Percentiles rank a stretch among this genome's conserved stretches.
Conservation (phyloP, 1,139 yeast genomes). For the Debaryomyces psychrophilus region DNA sequence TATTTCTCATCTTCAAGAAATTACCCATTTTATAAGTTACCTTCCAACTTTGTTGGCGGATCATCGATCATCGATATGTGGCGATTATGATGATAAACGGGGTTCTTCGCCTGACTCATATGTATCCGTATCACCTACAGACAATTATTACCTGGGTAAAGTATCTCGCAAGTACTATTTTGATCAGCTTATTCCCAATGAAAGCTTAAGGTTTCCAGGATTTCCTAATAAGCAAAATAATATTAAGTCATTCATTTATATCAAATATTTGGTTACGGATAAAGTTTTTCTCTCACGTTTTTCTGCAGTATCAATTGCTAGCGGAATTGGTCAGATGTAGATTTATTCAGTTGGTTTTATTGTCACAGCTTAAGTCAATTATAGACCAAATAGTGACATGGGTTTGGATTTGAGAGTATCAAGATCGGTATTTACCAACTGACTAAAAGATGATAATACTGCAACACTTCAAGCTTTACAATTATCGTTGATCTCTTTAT, state of each 20-base stretch:
- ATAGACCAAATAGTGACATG: conserved; percentile 8
- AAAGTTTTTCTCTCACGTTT: conserved; percentile 38
- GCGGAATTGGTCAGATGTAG: conserved; percentile 70
- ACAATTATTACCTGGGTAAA: neutral
- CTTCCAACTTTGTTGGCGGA: neutral
- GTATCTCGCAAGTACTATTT: neutral
- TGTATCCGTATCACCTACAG: neutral
- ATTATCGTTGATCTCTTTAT: conserved; percentile 44
- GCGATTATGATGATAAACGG: neutral
- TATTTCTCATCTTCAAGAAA: neutral
- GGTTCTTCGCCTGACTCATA: neutral
- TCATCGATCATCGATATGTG: neutral
- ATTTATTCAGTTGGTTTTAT: conserved; percentile 73
- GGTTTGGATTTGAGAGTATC: neutral
- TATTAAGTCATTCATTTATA: conserved; percentile 24
- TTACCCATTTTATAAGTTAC: neutral
- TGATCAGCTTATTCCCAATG: neutral
- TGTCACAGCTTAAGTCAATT: conserved; percentile 43
- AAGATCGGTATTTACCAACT: neutral
- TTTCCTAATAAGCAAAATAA: neutral
- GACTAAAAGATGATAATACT: conserved; percentile 17
- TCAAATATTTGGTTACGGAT: conserved; percentile 28
- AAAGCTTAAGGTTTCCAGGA: neutral
- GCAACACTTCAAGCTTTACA: conserved; percentile 49
- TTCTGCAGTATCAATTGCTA: conserved; percentile 34